These are phyloP conservation scores for Chaetomiaceae sp. DNA, from an alignment of 2,329 filamentous ascomycete genomes.

Conservation along the genomic window DNA sequence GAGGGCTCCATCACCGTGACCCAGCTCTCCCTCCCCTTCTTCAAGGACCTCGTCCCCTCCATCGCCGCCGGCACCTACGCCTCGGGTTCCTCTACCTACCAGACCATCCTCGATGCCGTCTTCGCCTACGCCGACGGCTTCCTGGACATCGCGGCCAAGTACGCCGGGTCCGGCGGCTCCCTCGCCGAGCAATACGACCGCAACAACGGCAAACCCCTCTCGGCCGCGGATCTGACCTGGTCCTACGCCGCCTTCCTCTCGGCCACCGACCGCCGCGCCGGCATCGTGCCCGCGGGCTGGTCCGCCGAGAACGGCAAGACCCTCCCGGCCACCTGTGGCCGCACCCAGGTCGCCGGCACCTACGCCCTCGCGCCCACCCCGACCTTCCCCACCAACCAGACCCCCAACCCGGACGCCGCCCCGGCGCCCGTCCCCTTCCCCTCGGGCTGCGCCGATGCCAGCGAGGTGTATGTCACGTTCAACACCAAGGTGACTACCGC, in stretches of 20 bases:
- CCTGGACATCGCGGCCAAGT: slow-evolving; percentile 57
- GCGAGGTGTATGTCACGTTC: slow-evolving; percentile 59
- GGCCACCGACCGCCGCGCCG: slow-evolving; percentile 52
- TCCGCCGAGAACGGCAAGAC: slow-evolving; percentile 41
- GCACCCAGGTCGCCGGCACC: slow-evolving; percentile 43
- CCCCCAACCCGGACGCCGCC: slow-evolving; percentile 35
- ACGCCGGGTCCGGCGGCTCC: slow-evolving; percentile 58
- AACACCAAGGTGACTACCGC: slow-evolving; percentile 52
- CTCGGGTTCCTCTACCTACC: slow-evolving; percentile 44
- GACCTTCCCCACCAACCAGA: slow-evolving; percentile 48
- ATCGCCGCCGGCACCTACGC: slow-evolving; percentile 60
- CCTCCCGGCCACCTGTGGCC: slow-evolving; percentile 47
- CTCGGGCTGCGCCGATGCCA: slow-evolving; percentile 37
- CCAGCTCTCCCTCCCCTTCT: slow-evolving; percentile 64
- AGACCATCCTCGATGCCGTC: slow-evolving; percentile 53
- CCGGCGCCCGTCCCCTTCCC: slow-evolving; percentile 27
- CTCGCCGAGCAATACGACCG: slow-evolving; percentile 64
- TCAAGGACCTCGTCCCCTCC: slow-evolving; percentile 58
- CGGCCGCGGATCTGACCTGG: slow-evolving; percentile 67
- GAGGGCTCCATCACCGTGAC: slow-evolving; percentile 62
- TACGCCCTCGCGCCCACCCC: slow-evolving; percentile 48
- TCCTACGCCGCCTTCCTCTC: slow-evolving; percentile 68
- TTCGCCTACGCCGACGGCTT: slow-evolving; percentile 58
- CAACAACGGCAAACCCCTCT: slow-evolving; percentile 50
- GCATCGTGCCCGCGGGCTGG: slow-evolving; percentile 55